Conservation (phyloP, 1,284 basidiomycete genomes). For the Puccinia coronata region DNA sequence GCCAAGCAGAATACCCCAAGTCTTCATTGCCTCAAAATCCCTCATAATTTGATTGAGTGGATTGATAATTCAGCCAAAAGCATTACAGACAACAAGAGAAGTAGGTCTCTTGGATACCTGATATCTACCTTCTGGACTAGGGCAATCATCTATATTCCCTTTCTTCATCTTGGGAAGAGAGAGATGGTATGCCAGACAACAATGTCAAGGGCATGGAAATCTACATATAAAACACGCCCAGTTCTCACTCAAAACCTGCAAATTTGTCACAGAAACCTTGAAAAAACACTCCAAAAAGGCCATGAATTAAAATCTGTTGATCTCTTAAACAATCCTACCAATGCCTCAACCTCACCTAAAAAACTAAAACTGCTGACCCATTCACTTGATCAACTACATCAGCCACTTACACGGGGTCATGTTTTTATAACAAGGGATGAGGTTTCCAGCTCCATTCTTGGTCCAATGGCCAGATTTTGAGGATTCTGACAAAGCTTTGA, state of each 20-base stretch:
- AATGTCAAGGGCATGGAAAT: background rate
- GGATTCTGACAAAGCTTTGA: background rate
- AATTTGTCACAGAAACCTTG: background rate
- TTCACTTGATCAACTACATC: background rate
- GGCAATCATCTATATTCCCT: background rate
- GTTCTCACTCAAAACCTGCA: background rate
- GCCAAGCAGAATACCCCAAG: background rate
- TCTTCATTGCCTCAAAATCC: no score
- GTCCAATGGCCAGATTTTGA: background rate
- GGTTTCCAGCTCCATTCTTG: slow-evolving; percentile 9
- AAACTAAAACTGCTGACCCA: background rate
- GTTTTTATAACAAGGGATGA: no score
- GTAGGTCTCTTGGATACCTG: background rate
- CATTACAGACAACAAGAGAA: background rate
- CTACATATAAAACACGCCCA: background rate
- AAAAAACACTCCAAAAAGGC: background rate
- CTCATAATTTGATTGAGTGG: no score
- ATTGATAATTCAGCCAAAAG: background rate
- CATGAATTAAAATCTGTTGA: background rate
- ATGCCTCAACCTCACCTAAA: background rate
- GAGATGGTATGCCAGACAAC: background rate
- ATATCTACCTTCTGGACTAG: background rate
- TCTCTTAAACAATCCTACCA: background rate
- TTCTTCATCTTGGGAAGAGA: background rate
- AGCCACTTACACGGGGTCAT: no score